These are phyloP conservation scores for Biscogniauxia sp. DNA, from an alignment of 2,329 filamentous ascomycete species.

Conservation along the genomic window DNA sequence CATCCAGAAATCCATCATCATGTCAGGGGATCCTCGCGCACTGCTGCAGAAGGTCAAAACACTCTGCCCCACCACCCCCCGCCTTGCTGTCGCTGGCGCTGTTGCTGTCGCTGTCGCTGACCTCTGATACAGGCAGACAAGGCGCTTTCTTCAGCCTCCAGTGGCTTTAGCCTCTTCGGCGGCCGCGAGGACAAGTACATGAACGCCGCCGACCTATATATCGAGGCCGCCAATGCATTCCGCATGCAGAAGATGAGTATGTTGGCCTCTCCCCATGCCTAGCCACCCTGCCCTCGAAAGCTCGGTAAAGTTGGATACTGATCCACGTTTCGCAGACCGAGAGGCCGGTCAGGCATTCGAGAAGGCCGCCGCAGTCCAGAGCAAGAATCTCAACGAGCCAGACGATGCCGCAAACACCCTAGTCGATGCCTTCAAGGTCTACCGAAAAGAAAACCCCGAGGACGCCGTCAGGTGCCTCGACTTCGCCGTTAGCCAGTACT, in stretches of 20 bases:
- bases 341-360: constrained; percentile 88
- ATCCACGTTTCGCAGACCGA: constrained; percentile 53
- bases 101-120: constrained; percentile 17
- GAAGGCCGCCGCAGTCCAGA: constrained; percentile 78
- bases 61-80: constrained; percentile 28
- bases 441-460: constrained; percentile 79
- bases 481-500: constrained; percentile 81
- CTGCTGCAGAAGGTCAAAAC: constrained; percentile 70
- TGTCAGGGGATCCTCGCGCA: constrained; percentile 76
- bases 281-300: background rate
- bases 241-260: constrained; percentile 80
- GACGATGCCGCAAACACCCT: constrained; percentile 89
- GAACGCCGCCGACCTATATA: constrained; percentile 82
- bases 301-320: background rate
- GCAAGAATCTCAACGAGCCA: constrained; percentile 78
- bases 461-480: constrained; percentile 80
- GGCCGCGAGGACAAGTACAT: constrained; percentile 86
- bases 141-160: constrained; percentile 66
- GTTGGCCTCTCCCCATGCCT: constrained; percentile 20
- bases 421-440: constrained; percentile 92
- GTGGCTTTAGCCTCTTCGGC: constrained; percentile 88
- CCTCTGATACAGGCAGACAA: constrained; percentile 73
- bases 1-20: constrained; percentile 36
- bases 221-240: constrained; percentile 88
- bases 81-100: constrained; percentile 17